Base-by-base conservation (phyloP, 352 stramenopile genomes). In the Phytophthora sansomeana region DNA sequence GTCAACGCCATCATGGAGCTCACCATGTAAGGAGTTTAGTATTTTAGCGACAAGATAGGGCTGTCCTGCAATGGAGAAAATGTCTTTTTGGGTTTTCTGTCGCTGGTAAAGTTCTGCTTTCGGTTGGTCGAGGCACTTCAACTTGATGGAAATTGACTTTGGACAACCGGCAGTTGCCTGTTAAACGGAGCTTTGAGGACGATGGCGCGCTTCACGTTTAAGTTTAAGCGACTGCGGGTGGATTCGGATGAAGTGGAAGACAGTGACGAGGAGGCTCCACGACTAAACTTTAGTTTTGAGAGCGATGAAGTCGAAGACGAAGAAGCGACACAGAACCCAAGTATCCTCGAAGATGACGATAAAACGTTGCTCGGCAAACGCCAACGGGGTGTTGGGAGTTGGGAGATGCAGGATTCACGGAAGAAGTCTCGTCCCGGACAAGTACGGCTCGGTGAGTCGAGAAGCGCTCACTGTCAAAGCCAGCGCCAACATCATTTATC, bases 1-100 rank as follows among this genome's bases (percentile, higher is more conserved):
- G 97, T 99, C 39, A 99, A 99, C 85, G 91, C 97, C 58, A 99
- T 99, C 79, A 99, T 99, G 98, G 97, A 98, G 79, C 89, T 99
- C 68, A 99, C 97, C 64, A 99, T 98, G 78, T 99, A 98, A 96
- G 56, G 41, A 21, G 29, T 26, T 16, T 58, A 67, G 64, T 71
- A 65, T 67, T 59, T 55, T 72, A 68, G 67, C 61, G 54, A 44
- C 55, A 47, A 49, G 42, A 51, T 49, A 55, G 55, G 66, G 35
- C 35, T 61, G 29, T 30, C 28, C 30, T 46, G 51, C 41, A 61
- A 65, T 63, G 54, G 42, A 59, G 51, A 58, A 63, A 59, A 50
- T 62, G 61, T 72, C 55, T 70, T 69, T 75, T 77, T 74, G 69
- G 69, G 58, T 61, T 73, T 75, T 75, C 54, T 44, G 38, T 41